Evolutionary conservation across 2,329 filamentous ascomycete genomes (phyloP).

Genomic region (Fusarium praegraminearum): DNA sequence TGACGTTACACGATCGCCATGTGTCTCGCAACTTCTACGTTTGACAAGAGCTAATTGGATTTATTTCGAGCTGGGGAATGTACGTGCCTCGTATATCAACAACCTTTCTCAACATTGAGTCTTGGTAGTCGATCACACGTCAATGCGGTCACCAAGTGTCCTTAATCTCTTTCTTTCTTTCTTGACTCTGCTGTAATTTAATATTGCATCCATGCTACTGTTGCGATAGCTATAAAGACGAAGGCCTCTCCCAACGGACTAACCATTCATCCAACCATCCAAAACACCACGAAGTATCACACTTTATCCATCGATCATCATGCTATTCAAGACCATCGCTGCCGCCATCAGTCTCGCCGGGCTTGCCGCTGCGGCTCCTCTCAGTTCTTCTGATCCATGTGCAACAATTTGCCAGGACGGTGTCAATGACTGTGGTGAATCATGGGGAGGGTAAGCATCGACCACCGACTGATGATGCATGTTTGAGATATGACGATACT

Average conservation of each 20-base stretch:
- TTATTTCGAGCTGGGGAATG: slow-evolving; percentile 4
- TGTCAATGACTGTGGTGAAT: slow-evolving; percentile 46
- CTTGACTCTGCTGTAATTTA: background rate
- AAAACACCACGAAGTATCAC: background rate
- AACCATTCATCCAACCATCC: background rate
- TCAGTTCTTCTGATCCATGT: slow-evolving; percentile 3
- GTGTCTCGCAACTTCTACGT: background rate
- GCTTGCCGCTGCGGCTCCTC: slow-evolving; percentile 20
- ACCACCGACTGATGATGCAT: background rate
- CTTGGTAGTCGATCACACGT: background rate
- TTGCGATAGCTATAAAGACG: slow-evolving; percentile 12
- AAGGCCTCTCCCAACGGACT: background rate
- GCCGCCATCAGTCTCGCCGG: slow-evolving; percentile 20
- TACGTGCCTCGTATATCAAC: slow-evolving; percentile 8
- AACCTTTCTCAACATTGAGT: background rate
- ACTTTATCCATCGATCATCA: background rate
- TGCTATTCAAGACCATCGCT: slow-evolving; percentile 27
- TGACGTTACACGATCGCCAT: background rate
- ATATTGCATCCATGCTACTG: background rate
- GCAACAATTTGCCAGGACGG: slow-evolving; percentile 46
- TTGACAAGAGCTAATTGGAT: slow-evolving; percentile 1
- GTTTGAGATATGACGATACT: background rate
- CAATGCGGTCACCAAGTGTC: background rate
- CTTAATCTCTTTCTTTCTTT: background rate
- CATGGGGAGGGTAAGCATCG: slow-evolving; percentile 47